Conservation (phyloP, 2,329 filamentous ascomycete genomes). For the Epicoccum sorghinum region DNA sequence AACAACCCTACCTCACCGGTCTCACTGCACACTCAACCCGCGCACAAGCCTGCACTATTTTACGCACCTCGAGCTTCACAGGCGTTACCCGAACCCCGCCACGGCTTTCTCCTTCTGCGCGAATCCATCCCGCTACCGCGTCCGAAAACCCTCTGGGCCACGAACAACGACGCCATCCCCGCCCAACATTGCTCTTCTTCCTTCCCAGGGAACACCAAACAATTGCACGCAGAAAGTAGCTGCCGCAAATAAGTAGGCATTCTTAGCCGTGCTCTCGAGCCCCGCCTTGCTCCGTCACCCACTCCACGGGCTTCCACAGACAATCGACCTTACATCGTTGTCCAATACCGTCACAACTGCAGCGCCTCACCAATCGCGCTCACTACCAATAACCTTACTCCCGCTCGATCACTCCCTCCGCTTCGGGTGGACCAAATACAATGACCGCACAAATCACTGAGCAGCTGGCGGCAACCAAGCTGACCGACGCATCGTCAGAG, state of each 20-base stretch:
- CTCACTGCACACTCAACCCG: slow-evolving; percentile 34
- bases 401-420: slow-evolving; percentile 22
- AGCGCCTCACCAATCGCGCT: slow-evolving; percentile 22
- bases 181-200: slow-evolving; percentile 5
- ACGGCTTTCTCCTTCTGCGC: slow-evolving; percentile 19
- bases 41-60: slow-evolving; percentile 30
- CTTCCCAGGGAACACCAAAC: slow-evolving; percentile 16
- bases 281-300: slow-evolving; percentile 20
- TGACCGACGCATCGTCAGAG: slow-evolving; percentile 57
- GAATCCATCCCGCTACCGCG: slow-evolving; percentile 6
- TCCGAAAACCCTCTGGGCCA: slow-evolving; percentile 21
- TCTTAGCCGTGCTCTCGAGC: slow-evolving; percentile 18
- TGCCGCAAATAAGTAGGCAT: slow-evolving; percentile 25
- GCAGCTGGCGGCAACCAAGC: slow-evolving; percentile 62
- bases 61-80: slow-evolving; percentile 17
- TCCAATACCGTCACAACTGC: slow-evolving; percentile 25
- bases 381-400: slow-evolving; percentile 12
- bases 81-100: slow-evolving; percentile 12
- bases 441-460: slow-evolving; percentile 60
- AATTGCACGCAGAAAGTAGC: slow-evolving; percentile 5
- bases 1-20: slow-evolving; percentile 27
- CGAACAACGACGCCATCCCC: slow-evolving; percentile 19
- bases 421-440: slow-evolving; percentile 38
- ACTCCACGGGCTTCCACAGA: slow-evolving; percentile 21
- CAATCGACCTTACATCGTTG: slow-evolving; percentile 21